Evolutionary conservation across 331 rosid species (phyloP).

Genomic region (Saraca asoca): DNA sequence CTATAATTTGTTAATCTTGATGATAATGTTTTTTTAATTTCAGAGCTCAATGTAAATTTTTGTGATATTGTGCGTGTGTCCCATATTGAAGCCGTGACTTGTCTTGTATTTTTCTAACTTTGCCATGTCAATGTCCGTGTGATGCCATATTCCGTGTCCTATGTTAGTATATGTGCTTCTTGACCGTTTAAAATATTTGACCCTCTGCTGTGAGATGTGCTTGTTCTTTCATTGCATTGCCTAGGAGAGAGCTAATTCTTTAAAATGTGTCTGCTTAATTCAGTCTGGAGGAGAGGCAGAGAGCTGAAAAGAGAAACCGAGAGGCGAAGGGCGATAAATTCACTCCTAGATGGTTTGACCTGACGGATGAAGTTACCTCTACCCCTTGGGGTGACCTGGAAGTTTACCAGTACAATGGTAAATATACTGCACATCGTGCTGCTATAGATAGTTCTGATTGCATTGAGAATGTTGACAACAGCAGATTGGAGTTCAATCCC

Average conservation of each 20-base stretch:
- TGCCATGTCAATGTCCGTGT: no score
- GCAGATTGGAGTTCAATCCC: slow-evolving; percentile 71
- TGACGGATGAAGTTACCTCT: slow-evolving; percentile 64
- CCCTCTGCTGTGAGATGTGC: no score
- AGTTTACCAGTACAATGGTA: slow-evolving; percentile 75
- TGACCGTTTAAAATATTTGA: no score
- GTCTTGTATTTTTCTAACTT: no score
- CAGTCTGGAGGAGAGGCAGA: slow-evolving; percentile 94
- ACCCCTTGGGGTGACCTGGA: slow-evolving; percentile 99
- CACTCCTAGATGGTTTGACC: slow-evolving; percentile 78
- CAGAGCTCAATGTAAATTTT: no score
- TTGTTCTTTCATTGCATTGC: neutral
- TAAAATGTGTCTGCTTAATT: slow-evolving; percentile 22
- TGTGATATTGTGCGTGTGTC: no score
- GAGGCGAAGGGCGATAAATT: slow-evolving; percentile 62
- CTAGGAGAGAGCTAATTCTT: neutral
- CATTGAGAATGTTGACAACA: slow-evolving; percentile 38
- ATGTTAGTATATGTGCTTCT: no score
- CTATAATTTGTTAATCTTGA: no score
- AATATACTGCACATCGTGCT: slow-evolving; percentile 62
- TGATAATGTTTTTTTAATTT: no score
- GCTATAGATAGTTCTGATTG: slow-evolving; percentile 52
- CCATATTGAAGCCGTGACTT: no score
- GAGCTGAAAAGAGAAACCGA: slow-evolving; percentile 77
- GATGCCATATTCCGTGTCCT: no score